Base-by-base conservation (phyloP, 148 eudicot species). In the Cornus kousa region DNA sequence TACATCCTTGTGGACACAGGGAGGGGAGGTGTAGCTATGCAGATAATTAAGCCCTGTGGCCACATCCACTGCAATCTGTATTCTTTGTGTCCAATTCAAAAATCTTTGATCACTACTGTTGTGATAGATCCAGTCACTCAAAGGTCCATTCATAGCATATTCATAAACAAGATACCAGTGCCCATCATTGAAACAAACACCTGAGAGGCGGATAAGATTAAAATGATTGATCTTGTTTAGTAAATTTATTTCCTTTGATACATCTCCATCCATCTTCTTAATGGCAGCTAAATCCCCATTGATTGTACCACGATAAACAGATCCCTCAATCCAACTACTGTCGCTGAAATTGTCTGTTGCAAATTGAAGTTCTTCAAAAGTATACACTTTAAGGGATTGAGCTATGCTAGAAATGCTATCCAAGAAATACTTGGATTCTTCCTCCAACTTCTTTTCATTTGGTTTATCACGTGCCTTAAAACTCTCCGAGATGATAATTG, bases 1-100 rank as follows among this genome's bases (percentile, higher is more conserved):
- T 22, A 96, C 43, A 78, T 92, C 92, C 83, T 87, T 92, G 85
- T 91, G 90, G 32, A 93, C 91, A 69, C 88, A 88, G 9, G 97
- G 91, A 68, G 98, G 99, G 48, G 85, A 87, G 22, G 91, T 85
- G 48, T 89, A 94, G 82, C 91, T 88, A 77, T 96, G 99, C 19
- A 96, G 90, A 46, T 96, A 93, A 72, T 93, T 89, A 43, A 96
- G 90, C 80, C 99, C 99, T 57, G 83, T 87, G 2, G 99, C 91
- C 53, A 93, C 91, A 85, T 96, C 99, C 40, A 90, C 67, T 70
- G 87, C 87, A 78, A 93, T 89, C 55, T 93, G 97, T 64, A 93
- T 72, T 79, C 98, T 90, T 70, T 88, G 91, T 19, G 86, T 88
- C 97, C 98, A 96, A 76, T 81, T 89, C 78, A 96, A 78, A 71